A percentile compares a stretch with the other conserved stretches of the same genome.
phyloP scores from a whole-genome alignment of 768 basidiomycete species.

The Phlebiopsis flavidoalba region DNA sequence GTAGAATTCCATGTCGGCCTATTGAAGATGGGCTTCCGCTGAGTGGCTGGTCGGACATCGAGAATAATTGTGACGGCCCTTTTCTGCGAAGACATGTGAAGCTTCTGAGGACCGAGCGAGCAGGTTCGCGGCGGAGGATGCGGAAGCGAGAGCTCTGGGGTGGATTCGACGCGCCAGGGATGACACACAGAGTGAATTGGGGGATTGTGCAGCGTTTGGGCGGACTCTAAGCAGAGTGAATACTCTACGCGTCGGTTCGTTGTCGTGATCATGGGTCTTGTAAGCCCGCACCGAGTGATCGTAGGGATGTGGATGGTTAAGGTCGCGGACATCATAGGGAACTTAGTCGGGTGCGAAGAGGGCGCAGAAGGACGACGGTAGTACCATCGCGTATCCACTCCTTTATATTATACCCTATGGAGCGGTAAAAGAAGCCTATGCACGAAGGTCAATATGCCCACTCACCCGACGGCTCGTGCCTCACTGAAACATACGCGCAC shows the following conservation, averaged over 20 bases:
- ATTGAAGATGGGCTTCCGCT: background rate
- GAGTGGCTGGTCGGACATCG: background rate
- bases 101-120: background rate
- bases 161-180: background rate
- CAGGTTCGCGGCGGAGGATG: background rate
- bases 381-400: too few relatives aligned
- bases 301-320: too few relatives aligned
- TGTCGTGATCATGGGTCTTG: background rate
- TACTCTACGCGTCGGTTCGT: background rate
- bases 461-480: too few relatives aligned
- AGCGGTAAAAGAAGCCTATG: too few relatives aligned
- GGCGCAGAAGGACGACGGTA: too few relatives aligned
- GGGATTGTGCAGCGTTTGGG: background rate
- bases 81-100: background rate
- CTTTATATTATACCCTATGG: too few relatives aligned
- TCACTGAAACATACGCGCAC: too few relatives aligned
- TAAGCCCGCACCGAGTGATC: too few relatives aligned
- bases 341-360: too few relatives aligned
- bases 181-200: background rate
- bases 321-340: too few relatives aligned
- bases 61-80: background rate
- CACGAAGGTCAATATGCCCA: too few relatives aligned
- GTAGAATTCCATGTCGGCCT: background rate
- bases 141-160: background rate
- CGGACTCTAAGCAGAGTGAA: background rate